Conservation (phyloP, 257 asterid species). For the Solanum virginianum region DNA sequence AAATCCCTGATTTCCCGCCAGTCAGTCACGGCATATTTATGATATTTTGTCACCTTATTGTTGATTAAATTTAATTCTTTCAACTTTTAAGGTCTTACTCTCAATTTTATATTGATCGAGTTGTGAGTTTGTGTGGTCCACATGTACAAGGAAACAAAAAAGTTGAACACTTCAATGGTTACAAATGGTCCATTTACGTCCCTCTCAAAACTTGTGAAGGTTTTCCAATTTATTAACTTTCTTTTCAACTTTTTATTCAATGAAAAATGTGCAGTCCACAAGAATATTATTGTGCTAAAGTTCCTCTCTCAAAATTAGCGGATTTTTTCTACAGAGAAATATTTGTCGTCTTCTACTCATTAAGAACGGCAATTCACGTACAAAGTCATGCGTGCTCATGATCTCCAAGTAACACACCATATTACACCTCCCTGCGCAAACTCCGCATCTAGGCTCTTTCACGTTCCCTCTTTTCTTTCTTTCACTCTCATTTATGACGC, state of each 20-base stretch:
- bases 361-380: background rate
- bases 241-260: background rate
- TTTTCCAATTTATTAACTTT: background rate
- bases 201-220: background rate
- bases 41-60: background rate
- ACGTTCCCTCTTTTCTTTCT: background rate
- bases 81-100: background rate
- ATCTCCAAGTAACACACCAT: background rate
- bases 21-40: background rate
- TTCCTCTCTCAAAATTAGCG: background rate
- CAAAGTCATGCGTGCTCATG: background rate
- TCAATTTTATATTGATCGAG: background rate
- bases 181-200: background rate
- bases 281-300: background rate
- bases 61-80: background rate
- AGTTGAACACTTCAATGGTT: background rate
- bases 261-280: background rate
- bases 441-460: background rate
- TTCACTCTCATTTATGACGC: background rate
- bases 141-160: background rate
- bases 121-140: background rate
- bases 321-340: background rate
- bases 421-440: background rate
- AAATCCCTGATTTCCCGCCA: background rate
- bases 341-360: background rate